Base-by-base conservation (phyloP, 495 filamentous ascomycete genomes). In the Letharia columbiana region DNA sequence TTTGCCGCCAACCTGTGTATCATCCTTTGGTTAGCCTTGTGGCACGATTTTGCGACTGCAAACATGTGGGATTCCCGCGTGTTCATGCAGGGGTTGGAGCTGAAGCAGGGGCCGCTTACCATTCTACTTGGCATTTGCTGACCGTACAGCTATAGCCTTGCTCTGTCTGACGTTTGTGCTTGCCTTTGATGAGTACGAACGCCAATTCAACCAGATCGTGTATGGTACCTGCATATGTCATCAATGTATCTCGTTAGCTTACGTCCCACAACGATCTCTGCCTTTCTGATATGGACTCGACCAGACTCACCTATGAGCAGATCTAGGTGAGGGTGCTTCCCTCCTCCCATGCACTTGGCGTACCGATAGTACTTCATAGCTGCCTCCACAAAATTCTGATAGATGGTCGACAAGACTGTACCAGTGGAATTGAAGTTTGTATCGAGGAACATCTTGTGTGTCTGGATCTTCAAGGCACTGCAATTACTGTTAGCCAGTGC, bases 401-500 rank as follows among this genome's bases (percentile, higher is more conserved):
- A 87, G 18, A 95, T 75, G 70, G 93, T 96, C 9, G 75, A 74
- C 6, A 95, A 76, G 6, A 93, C 89, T 0, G 84, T 89, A 2
- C 71, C 57, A 3, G 82, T 70, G 9, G 86, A 85, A 73, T 97
- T 98, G 77, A 92, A 88, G 7, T 79, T 76, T 5, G 89, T 91
- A 72, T 96, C 92, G 65, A 94, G 87, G 74, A 93, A 92, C 88
- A 96, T 95, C 41, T 87, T 81, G 69, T 95, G 88, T 63, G 90
- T 85, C 68, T 94, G 91, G 56, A 92, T 87, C 72, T 94, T 92
- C 79, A 97, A 91, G 0, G 88, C 79, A 72, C 86, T 80, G 39
- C 35, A 65, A 18, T 39, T 3, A 45, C 23, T 12, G 49, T 66
- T 33, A 60, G 35, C 47, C 81, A 79, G 28, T 23, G 56, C 17